Conservation (phyloP, 2,329 filamentous ascomycete genomes). For the Penicillium concentricum region DNA sequence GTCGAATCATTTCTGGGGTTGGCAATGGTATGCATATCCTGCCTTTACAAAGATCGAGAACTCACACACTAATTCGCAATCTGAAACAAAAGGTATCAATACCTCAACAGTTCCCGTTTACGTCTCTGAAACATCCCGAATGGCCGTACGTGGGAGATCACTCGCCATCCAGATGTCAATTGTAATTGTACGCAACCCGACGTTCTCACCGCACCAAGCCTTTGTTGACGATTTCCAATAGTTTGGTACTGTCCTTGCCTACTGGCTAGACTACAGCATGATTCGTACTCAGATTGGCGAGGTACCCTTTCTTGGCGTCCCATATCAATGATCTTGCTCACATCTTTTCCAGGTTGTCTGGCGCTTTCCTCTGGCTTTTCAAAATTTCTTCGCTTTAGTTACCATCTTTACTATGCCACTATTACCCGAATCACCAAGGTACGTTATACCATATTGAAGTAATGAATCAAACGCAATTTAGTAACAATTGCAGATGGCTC, state of each 20-base stretch:
- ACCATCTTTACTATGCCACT: neutral
- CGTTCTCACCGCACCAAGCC: neutral
- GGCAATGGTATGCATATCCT: constrained; percentile 37
- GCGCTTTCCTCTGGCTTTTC: neutral
- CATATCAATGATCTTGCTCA: neutral
- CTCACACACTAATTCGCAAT: neutral
- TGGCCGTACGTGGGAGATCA: neutral
- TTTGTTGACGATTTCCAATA: neutral
- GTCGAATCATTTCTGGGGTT: constrained; percentile 47
- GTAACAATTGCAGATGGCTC: neutral
- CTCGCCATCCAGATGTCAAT: neutral
- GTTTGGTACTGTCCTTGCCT: neutral
- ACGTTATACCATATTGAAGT: neutral
- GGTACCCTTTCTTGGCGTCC: neutral
- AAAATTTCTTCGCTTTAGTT: neutral
- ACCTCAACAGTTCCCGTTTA: constrained; percentile 7
- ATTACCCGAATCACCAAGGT: neutral
- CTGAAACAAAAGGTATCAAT: neutral
- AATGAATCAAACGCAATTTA: neutral
- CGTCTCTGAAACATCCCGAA: constrained; percentile 3
- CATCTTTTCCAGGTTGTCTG: neutral
- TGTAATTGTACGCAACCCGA: neutral
- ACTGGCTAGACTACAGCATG: constrained; percentile 5
- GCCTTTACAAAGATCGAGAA: neutral
- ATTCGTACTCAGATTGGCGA: neutral